Evolutionary conservation across 2,329 filamentous ascomycete species (phyloP), one percentile per base, ranked within the genome.

Genomic region (Onygenales sp.): DNA sequence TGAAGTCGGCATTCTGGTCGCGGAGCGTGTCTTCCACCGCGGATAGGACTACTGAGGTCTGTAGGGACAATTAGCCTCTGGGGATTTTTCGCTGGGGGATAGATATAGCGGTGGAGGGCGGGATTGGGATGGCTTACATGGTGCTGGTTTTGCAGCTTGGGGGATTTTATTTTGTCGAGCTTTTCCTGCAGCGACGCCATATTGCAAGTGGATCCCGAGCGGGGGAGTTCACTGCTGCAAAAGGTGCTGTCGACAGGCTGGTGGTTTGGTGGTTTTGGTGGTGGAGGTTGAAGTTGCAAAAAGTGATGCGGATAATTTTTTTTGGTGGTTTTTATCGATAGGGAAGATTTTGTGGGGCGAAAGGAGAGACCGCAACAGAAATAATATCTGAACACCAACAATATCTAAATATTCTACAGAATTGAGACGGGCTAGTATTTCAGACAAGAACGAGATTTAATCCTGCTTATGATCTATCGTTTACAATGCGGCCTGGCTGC

Each of bases 91-190:
- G 6, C 14, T 11, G 3, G 38, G 14, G 38, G 10, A 11, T 41
- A 41, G 10, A 41, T 27, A 44, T 44, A 17, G n/a, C 14, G 32
- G 36, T 44, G 31, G 17, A 17, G 17, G 17, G 17, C 17, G 17
- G 17, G 17, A 17, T 17, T 17, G 17, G 14, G 9, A n/a, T 33
- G 38, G 69, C 76, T 61, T 75, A 93, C 90, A 81, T 91, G 89
- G 71, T 95, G 84, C 75, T 96, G 91, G 70, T 88, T 95, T 72
- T 97, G 89, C 65, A 96, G 83, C 73, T 95, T 95, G 54, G 93
- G 93, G 68, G 88, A 93, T 74, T 93, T 88, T 72, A 97, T 96
- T 81, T 94, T 96, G 76, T 92, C 88, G 69, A 98, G 83, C 78
- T 90, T 94, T 78, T 95, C 92, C 70, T 87, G 84, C 66, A 97